phyloP scores from a whole-genome alignment of 2,329 filamentous ascomycete genomes.

The Metarhizium album region DNA sequence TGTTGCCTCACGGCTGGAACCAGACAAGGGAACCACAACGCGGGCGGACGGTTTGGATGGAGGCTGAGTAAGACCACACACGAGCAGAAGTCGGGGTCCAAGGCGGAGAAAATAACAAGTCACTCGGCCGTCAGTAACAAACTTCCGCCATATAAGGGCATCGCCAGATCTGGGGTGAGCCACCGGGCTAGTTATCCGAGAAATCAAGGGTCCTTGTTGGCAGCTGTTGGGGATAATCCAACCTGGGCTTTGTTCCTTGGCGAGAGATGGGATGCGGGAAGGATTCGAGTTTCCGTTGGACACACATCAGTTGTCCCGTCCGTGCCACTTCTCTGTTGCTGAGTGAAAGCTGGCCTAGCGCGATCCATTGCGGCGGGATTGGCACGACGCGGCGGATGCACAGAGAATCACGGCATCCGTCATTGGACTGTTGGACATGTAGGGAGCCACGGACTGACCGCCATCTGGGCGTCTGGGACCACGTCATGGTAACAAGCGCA shows the following conservation, averaged over 20 bases:
- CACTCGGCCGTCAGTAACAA: not conserved
- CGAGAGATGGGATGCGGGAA: not conserved
- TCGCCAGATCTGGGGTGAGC: not conserved
- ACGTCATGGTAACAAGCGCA: not conserved
- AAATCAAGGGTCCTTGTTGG: not conserved
- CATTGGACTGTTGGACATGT: not conserved
- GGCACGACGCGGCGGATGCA: not conserved
- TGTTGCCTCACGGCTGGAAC: too few species aligned
- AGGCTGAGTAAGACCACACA: too few species aligned
- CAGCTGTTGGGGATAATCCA: not conserved
- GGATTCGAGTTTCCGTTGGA: not conserved
- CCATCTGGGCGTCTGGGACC: not conserved
- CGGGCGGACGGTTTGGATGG: too few species aligned
- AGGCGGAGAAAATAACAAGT: too few species aligned
- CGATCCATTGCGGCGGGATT: not conserved
- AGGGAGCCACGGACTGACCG: too few species aligned
- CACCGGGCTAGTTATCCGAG: not conserved
- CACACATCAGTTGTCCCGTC: not conserved
- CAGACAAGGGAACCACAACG: too few species aligned
- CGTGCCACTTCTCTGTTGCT: too few species aligned
- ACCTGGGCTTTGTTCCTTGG: too few species aligned
- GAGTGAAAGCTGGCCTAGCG: not conserved
- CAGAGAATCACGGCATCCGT: not conserved
- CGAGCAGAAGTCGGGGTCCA: too few species aligned
- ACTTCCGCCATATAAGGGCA: not conserved